Evolutionary conservation across 257 asterid genomes (phyloP).

Genomic region (Capsicum rhomboideum): DNA sequence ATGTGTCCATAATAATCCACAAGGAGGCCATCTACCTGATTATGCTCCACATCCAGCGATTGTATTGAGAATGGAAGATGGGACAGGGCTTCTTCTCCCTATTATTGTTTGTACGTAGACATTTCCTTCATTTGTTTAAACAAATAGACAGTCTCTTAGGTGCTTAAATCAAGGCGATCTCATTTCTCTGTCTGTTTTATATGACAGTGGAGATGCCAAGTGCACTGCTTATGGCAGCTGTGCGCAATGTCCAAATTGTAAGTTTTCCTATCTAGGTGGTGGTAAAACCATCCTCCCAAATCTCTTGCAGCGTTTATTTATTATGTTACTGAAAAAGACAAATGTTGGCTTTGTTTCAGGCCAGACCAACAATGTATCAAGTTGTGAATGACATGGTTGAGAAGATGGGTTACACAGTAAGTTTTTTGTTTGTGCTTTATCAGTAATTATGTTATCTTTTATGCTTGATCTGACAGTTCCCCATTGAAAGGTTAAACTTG

Average conservation of each 20-base stretch:
- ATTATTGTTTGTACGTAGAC: slow-evolving; percentile 75
- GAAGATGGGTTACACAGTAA: slow-evolving; percentile 90
- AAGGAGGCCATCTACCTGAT: slow-evolving; percentile 67
- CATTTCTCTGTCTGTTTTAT: background rate
- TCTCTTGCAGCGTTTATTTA: background rate
- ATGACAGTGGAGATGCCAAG: slow-evolving; percentile 98
- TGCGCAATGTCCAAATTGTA: slow-evolving; percentile 91
- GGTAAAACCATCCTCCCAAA: background rate
- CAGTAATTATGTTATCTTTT: background rate
- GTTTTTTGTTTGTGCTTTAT: slow-evolving; percentile 8
- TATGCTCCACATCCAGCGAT: slow-evolving; percentile 96
- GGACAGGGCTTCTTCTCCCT: slow-evolving; percentile 87
- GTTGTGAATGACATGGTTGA: slow-evolving; percentile 89
- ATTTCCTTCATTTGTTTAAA: background rate
- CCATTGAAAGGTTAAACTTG: slow-evolving; percentile 64
- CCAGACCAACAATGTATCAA: slow-evolving; percentile 93
- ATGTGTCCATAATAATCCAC: slow-evolving; percentile 81
- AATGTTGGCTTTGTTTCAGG: slow-evolving; percentile 34
- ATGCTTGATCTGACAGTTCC: background rate
- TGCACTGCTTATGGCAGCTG: slow-evolving; percentile 92
- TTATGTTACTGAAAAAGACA: background rate
- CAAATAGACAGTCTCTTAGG: background rate
- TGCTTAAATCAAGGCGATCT: background rate
- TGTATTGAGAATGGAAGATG: slow-evolving; percentile 95
- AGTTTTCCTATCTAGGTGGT: slow-evolving; percentile 13